phyloP scores from a whole-genome alignment of 1,284 basidiomycete genomes.

The Malassezia equina region DNA sequence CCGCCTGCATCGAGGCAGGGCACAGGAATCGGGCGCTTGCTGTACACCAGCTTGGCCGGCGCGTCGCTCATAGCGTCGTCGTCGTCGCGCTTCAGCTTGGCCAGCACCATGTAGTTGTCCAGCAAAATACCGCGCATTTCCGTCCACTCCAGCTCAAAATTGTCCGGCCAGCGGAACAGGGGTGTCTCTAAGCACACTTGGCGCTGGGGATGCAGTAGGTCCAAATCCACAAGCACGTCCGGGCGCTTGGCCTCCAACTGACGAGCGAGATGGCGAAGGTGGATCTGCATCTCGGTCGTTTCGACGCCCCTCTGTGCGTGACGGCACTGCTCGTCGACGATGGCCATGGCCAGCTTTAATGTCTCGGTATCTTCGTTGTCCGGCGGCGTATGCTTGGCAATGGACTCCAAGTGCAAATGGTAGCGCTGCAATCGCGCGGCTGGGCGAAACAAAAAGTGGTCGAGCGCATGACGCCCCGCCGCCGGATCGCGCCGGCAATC shows the following conservation, averaged over 20 bases:
- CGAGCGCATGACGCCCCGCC: slow-evolving; percentile 69
- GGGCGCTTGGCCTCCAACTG: slow-evolving; percentile 33
- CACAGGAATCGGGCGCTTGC: slow-evolving; percentile 32
- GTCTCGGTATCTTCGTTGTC: slow-evolving; percentile 30
- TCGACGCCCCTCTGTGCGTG: slow-evolving; percentile 38
- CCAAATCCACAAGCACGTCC: slow-evolving; percentile 31
- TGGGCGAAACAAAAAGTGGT: slow-evolving; percentile 74
- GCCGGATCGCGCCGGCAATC: slow-evolving; percentile 58
- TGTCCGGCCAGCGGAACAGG: slow-evolving; percentile 40
- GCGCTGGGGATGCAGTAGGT: slow-evolving; percentile 34
- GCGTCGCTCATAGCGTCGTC: neutral
- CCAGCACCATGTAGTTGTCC: slow-evolving; percentile 43
- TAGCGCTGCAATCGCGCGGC: slow-evolving; percentile 82
- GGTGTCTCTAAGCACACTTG: slow-evolving; percentile 35
- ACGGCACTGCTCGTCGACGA: slow-evolving; percentile 44
- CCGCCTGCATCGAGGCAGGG: slow-evolving; percentile 39
- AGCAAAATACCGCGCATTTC: slow-evolving; percentile 39
- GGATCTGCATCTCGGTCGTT: slow-evolving; percentile 36
- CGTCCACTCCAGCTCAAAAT: slow-evolving; percentile 45
- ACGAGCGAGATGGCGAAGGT: slow-evolving; percentile 35
- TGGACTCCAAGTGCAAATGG: slow-evolving; percentile 72
- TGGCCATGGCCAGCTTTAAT: slow-evolving; percentile 31
- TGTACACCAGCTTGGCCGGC: neutral
- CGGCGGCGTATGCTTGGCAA: slow-evolving; percentile 52
- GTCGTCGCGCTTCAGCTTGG: slow-evolving; percentile 28